Evolutionary conservation across 306 rosid genomes (phyloP), one percentile per base, ranked within the genome.

Genomic region (Gillenia trifoliata): DNA sequence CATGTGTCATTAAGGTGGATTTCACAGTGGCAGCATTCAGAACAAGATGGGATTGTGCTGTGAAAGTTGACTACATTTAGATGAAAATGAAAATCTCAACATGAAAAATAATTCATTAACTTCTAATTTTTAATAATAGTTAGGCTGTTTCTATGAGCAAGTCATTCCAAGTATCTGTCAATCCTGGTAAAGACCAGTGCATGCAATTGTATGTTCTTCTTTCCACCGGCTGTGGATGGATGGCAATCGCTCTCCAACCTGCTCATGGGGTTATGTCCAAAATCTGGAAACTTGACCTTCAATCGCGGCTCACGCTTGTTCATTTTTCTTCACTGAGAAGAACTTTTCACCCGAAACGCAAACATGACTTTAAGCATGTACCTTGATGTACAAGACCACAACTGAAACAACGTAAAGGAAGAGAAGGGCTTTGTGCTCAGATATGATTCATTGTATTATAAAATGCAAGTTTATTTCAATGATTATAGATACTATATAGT

Each of bases 201-300:
- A 93, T 93, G 77, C 98, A 93, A 77, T 93, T 93, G 67, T 90
- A n/a, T 87, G 22, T 90, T 94, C 66, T 83, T 92, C 83, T 92
- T 92, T 22, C 96, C 94, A 66, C 98, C 94, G 1, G 94, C 88
- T 10, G 84, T 29, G 4, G 92, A 88, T 41, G 97, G 98, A 86
- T 93, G 98, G 10, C 92, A 96, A 79, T 94, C 98, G 95, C 98
- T 82, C 97, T 88, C n/a, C 84, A 87, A 83, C 85, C 91, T 97
- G 59, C 95, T 94, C 83, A 94, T 31, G 70, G 84, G 33, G 96
- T 94, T 77, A 94, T 78, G 86, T 90, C 83, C 86, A 93, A 82
- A 82, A 91, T 71, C 65, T 78, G 75, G 81, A 88, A 93, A 75
- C 81, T 50, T 11, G 89, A 84, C 89, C 85, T 57, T 87, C 22